Base-by-base conservation (phyloP, 2,329 filamentous ascomycete species). In the Fusarium sp. region DNA sequence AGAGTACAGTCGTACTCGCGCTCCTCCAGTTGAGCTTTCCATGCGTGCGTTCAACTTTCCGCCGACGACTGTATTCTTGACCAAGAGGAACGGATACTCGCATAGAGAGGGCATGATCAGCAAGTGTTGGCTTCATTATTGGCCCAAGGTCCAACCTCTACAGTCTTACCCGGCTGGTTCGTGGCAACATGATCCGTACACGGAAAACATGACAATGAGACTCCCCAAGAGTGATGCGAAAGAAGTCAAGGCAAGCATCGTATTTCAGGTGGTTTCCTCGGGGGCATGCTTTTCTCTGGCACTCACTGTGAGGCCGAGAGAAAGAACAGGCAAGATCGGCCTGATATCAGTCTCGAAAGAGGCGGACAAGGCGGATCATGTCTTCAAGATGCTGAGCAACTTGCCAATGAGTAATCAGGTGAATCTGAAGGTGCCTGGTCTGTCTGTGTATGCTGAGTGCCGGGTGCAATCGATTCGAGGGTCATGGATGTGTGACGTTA, bases 1-100 rank as follows among this genome's bases (percentile, higher is more conserved):
- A 5, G 59, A 58, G 11, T 73, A 73, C 54, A 75, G 65, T 22
- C 67, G 72, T 40, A 43, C 56, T 1, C 68, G 70, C 7, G 43
- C 59, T 1, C 20, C 30, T 4, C 65, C 70, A 0, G 20, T 72
- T 2, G 32, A 32, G 4, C 14, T 73, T 4, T 43, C 65, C 10
- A 50, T 45, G 15, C 58, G 33, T 3, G 9, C 25, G 1, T 58
- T 33, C 7, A 25, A 32, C 4, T 61, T 67, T 15, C 63, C 60
- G 12, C 62, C 37, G 11, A 45, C 68, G 3, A 64, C 62, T 8
- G 27, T 73, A 3, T 73, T 69, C 35, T 17, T 75, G 20, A 52
- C 58, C 1, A 73, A 71, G 37, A 59, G 68, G 27, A 63, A 60
- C 22, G 65, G 25, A 14, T 22, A 20, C 1, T 47, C 63, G 0